A percentile compares a stretch with the other conserved stretches of the same genome.
Evolutionary conservation across 257 asterid genomes (phyloP).

Genomic region (Gentiana macrophylla): DNA sequence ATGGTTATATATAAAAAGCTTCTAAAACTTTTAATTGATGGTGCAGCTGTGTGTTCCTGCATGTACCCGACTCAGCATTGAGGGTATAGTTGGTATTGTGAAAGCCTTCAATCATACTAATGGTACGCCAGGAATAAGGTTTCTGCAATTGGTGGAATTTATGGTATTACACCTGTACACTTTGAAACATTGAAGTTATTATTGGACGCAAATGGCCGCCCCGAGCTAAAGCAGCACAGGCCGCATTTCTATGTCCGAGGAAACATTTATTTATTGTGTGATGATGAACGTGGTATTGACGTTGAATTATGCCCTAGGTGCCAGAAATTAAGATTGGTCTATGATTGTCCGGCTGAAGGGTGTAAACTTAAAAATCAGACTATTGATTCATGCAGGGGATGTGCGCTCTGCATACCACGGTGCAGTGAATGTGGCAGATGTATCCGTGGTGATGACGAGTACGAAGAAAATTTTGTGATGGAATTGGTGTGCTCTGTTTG

Average conservation of each 20-base stretch:
- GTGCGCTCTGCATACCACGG: conserved; percentile 56
- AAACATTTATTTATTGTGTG: conserved; percentile 39
- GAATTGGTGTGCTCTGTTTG: conserved; percentile 62
- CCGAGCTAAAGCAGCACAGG: conserved; percentile 20
- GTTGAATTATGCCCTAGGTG: conserved; percentile 75
- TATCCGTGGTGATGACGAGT: conserved; percentile 34
- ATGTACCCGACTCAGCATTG: conserved; percentile 61
- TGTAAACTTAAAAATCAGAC: conserved; percentile 43
- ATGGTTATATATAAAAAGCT: neutral
- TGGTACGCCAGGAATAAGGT: conserved; percentile 39
- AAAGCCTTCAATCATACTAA: conserved; percentile 32
- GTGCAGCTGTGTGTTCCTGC: conserved; percentile 79
- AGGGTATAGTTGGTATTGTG: conserved; percentile 41
- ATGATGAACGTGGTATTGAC: conserved; percentile 69
- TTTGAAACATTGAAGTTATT: conserved; percentile 38
- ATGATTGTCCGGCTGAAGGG: conserved; percentile 73
- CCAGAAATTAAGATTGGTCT: conserved; percentile 53
- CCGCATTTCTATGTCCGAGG: conserved; percentile 53
- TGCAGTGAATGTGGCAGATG: conserved; percentile 83
- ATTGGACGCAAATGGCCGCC: conserved; percentile 27
- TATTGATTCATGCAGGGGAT: conserved; percentile 52
- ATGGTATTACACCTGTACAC: conserved; percentile 46
- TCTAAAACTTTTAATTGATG: conserved; percentile 9
- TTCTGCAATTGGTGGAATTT: conserved; percentile 63
- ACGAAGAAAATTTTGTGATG: conserved; percentile 63